Evolutionary conservation across 805 yeast species (phyloP).

Genomic region (Saitoella complicata): DNA sequence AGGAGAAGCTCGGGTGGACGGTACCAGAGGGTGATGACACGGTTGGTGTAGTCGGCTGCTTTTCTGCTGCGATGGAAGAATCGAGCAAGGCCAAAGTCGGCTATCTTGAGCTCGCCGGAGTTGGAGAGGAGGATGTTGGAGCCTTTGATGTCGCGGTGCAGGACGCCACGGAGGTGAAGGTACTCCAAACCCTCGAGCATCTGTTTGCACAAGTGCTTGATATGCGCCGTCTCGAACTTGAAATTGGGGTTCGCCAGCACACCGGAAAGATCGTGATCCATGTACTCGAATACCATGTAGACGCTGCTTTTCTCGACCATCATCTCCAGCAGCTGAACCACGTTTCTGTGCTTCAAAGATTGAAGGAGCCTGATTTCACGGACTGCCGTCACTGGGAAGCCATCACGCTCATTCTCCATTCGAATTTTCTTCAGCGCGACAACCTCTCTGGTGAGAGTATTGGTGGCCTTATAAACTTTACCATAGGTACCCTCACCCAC

Average conservation of each 20-base stretch:
- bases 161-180: conserved; percentile 43
- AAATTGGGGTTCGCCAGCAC: conserved; percentile 62
- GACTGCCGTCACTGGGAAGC: conserved; percentile 90
- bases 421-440: conserved; percentile 82
- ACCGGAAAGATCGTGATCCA: conserved; percentile 88
- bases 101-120: conserved; percentile 67
- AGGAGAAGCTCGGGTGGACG: conserved; percentile 87
- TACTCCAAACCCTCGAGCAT: conserved; percentile 65
- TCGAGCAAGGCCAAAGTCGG: conserved; percentile 89
- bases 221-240: conserved; percentile 45
- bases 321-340: conserved; percentile 72
- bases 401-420: conserved; percentile 78
- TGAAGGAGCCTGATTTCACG: conserved; percentile 80
- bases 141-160: conserved; percentile 89
- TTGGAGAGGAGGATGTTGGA: conserved; percentile 79
- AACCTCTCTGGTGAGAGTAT: conserved; percentile 44
- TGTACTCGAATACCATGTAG: conserved; percentile 83
- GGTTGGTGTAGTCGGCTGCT: conserved; percentile 72
- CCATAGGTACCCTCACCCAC: conserved; percentile 99
- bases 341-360: conserved; percentile 62
- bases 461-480: conserved; percentile 77
- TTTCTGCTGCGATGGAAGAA: conserved; percentile 18
- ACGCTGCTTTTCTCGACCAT: conserved; percentile 64
- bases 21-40: conserved; percentile 95
- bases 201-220: conserved; percentile 71